phyloP scores from a whole-genome alignment of 208 protist species.

The Acanthamoeba polyphaga region DNA sequence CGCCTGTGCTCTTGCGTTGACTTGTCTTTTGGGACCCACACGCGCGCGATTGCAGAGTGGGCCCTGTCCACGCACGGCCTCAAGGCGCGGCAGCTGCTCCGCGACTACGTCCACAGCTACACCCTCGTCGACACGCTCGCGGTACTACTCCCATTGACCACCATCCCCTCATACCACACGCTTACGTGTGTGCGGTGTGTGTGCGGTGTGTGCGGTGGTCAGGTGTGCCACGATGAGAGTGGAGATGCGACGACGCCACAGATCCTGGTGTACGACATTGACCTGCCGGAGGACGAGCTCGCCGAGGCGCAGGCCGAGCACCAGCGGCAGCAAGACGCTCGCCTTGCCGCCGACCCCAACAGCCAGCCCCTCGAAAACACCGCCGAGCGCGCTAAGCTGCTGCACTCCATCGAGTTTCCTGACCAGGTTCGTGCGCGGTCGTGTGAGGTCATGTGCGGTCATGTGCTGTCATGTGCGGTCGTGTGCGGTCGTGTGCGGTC shows the following conservation, averaged over 20 bases:
- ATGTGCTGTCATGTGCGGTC: no score
- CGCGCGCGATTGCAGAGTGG: neutral
- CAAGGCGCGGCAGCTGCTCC: neutral
- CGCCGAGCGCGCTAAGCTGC: neutral
- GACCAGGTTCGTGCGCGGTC: neutral
- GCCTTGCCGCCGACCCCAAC: neutral
- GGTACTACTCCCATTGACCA: neutral
- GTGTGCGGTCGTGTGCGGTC: neutral
- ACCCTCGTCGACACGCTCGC: conserved; percentile 9
- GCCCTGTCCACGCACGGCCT: neutral
- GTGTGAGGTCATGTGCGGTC: no score
- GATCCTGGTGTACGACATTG: neutral
- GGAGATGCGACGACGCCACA: no score
- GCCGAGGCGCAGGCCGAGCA: neutral
- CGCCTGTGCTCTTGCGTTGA: neutral
- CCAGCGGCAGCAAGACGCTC: no score
- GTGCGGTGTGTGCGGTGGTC: no score
- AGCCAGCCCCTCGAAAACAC: neutral
- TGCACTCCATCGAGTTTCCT: neutral
- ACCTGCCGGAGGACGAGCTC: neutral
- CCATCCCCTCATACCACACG: neutral
- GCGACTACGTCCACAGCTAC: neutral
- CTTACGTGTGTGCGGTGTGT: neutral
- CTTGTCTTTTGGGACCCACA: neutral
- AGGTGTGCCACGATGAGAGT: neutral